Conservation (phyloP, 73 alveolate genomes). For the Paramecium caudatum region DNA sequence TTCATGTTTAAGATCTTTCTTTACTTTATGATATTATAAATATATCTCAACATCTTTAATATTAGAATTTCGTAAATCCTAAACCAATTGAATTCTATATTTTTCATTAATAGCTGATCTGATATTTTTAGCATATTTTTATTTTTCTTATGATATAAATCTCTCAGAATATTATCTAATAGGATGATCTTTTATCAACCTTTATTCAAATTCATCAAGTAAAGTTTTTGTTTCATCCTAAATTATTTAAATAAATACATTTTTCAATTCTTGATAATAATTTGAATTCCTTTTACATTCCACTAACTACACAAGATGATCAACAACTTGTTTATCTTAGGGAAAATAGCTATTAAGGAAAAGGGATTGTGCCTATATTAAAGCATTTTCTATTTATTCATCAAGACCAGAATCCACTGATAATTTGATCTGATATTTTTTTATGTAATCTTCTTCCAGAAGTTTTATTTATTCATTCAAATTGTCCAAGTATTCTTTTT, state of each 20-base stretch:
- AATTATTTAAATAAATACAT: not conserved
- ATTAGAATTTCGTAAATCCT: not conserved
- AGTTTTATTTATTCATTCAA: not conserved
- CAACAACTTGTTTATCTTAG: not conserved
- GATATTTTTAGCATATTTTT: not conserved
- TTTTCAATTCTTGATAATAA: not conserved
- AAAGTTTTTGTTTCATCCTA: not conserved
- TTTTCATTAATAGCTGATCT: not conserved
- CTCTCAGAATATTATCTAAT: not conserved
- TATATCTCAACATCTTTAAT: constrained; percentile 6
- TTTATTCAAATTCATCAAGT: not conserved
- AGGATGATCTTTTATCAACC: constrained; percentile 7
- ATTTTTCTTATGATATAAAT: not conserved
- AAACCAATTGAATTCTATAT: constrained; percentile 7
- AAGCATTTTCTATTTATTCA: constrained; percentile 6
- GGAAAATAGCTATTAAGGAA: not conserved
- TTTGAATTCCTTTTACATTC: not conserved
- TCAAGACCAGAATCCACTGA: not conserved
- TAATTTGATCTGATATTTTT: not conserved
- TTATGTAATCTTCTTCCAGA: not conserved
- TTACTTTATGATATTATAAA: not conserved
- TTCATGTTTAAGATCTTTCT: not conserved
- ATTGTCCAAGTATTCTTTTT: constrained; percentile 18
- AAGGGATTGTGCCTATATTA: not conserved
- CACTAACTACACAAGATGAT: not conserved